phyloP scores from a whole-genome alignment of 108 stramenopile species.

The Asterionellopsis glacialis region DNA sequence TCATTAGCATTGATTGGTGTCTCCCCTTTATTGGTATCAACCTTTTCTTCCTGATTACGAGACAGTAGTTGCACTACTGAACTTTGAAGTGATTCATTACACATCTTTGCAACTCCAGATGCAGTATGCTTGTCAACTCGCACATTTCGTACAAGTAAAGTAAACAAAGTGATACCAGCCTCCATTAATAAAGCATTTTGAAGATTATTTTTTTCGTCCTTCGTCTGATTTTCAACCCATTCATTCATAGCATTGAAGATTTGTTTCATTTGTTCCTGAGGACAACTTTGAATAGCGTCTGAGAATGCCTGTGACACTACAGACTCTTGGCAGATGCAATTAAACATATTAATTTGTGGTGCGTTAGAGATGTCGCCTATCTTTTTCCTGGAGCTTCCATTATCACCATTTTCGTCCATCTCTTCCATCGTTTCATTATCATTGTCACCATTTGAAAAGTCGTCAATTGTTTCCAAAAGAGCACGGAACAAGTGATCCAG shows the following conservation, averaged over 20 bases:
- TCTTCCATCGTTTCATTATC: background rate
- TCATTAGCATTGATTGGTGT: background rate
- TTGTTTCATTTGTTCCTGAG: slow-evolving; percentile 28
- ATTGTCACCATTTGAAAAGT: background rate
- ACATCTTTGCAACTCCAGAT: slow-evolving; percentile 16
- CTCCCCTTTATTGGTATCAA: background rate
- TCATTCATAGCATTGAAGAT: slow-evolving; percentile 44
- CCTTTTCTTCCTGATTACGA: background rate
- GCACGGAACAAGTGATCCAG: slow-evolving; percentile 24
- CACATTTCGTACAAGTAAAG: slow-evolving; percentile 16
- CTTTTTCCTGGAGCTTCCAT: too few relatives aligned
- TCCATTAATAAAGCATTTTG: background rate
- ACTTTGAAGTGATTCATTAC: slow-evolving; percentile 14
- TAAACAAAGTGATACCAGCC: slow-evolving; percentile 7
- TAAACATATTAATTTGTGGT: background rate
- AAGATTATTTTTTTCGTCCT: too few relatives aligned
- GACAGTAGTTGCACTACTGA: slow-evolving; percentile 9
- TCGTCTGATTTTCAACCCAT: slow-evolving; percentile 32
- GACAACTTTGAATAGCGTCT: slow-evolving; percentile 23
- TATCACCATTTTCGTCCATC: background rate
- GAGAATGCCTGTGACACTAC: slow-evolving; percentile 5
- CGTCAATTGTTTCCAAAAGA: background rate
- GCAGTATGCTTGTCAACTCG: slow-evolving; percentile 24
- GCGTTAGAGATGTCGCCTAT: too few relatives aligned
- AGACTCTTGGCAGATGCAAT: background rate